These are phyloP conservation scores for Penstemon davidsonii DNA, from an alignment of 257 asterid genomes.

Conservation along the genomic window DNA sequence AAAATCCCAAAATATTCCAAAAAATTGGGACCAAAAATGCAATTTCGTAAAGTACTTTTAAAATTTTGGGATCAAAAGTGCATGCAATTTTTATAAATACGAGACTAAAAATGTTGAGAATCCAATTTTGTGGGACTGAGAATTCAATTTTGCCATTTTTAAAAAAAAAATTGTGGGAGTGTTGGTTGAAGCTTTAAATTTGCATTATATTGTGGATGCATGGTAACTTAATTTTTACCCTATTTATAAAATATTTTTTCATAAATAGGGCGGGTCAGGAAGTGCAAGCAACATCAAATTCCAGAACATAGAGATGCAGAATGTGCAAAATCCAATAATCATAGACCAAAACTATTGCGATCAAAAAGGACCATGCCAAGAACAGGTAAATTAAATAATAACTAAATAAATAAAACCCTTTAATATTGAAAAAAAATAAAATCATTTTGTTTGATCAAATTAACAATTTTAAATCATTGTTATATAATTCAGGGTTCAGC, in stretches of 20 bases:
- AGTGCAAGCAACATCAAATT: constrained; percentile 75
- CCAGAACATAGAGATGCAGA: constrained; percentile 56
- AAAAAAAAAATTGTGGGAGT: too few relatives aligned
- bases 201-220: too few relatives aligned
- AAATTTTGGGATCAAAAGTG: too few relatives aligned
- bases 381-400: constrained; percentile 41
- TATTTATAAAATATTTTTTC: neutral
- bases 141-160: too few relatives aligned
- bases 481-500: constrained; percentile 43
- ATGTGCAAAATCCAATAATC: constrained; percentile 74
- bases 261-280: constrained; percentile 80
- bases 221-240: neutral
- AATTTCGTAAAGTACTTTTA: too few relatives aligned
- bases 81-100: too few relatives aligned
- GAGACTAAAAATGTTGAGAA: too few relatives aligned
- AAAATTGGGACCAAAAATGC: too few relatives aligned
- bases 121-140: too few relatives aligned
- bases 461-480: neutral
- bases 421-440: neutral
- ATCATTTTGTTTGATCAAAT: neutral
- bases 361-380: constrained; percentile 50
- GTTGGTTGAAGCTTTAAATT: too few relatives aligned
- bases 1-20: too few relatives aligned
- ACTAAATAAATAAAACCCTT: neutral
- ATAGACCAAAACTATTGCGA: constrained; percentile 84